Conservation (phyloP, 192 early-diverging fungal genomes). For the Gamsiella multidivaricata region DNA sequence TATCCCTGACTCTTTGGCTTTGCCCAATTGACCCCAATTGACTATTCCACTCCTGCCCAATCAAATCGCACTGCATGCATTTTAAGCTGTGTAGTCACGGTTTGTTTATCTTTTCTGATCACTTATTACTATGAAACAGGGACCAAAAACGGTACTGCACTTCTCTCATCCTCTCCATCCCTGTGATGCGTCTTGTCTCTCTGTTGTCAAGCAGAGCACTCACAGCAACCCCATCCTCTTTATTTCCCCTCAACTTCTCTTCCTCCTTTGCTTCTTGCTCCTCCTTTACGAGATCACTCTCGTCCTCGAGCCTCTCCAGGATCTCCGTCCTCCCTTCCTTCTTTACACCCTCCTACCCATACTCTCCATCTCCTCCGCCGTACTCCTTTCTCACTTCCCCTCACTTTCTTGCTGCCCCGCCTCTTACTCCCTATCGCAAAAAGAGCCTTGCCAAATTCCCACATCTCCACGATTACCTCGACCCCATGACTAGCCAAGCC, state of each 20-base stretch:
- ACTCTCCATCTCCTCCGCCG: neutral
- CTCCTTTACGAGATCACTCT: neutral
- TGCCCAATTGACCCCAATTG: too few relatives aligned
- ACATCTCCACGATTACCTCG: neutral
- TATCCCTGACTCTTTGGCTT: too few relatives aligned
- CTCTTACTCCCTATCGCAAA: neutral
- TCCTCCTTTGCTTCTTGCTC: neutral
- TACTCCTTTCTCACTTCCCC: neutral
- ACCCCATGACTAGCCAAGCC: neutral
- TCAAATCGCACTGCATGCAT: too few relatives aligned
- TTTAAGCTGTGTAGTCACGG: too few relatives aligned
- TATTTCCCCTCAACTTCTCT: too few relatives aligned
- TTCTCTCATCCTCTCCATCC: too few relatives aligned
- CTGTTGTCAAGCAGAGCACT: neutral
- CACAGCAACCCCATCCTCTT: neutral
- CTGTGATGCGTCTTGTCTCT: too few relatives aligned
- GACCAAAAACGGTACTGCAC: too few relatives aligned
- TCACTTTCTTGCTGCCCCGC: neutral
- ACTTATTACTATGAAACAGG: too few relatives aligned
- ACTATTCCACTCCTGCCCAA: too few relatives aligned
- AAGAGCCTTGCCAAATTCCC: slow-evolving; percentile 5
- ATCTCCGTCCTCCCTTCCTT: neutral
- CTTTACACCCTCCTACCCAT: neutral
- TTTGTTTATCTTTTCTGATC: too few relatives aligned
- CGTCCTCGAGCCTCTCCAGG: neutral